Conservation (phyloP, 305 asterid species). For the Lippia alba region DNA sequence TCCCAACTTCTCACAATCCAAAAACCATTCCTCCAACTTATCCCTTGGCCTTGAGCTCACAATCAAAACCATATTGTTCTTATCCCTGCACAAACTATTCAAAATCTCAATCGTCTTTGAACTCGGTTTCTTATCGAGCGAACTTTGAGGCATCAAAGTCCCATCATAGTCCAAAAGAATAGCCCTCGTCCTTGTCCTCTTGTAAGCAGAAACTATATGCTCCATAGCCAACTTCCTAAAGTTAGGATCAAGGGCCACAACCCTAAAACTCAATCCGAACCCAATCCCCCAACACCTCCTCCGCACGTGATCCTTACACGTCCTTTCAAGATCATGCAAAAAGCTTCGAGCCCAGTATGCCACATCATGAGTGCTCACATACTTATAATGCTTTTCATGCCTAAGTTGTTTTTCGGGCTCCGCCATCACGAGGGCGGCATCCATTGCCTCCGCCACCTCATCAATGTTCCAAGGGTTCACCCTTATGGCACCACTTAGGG, state of each 20-base stretch:
- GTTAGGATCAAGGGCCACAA: conserved; percentile 82
- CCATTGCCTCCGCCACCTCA: conserved; percentile 88
- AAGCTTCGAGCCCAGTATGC: conserved; percentile 94
- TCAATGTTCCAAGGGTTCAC: conserved; percentile 93
- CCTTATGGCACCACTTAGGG: conserved; percentile 84
- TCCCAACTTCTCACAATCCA: conserved; percentile 73
- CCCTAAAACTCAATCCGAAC: conserved; percentile 82
- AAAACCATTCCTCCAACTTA: conserved; percentile 69
- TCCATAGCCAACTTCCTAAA: conserved; percentile 84
- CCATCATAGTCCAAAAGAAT: conserved; percentile 88
- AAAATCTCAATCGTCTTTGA: conserved; percentile 64
- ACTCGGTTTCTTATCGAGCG: conserved; percentile 85
- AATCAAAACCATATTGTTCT: conserved; percentile 70
- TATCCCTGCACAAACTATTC: conserved; percentile 63
- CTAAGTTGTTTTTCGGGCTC: conserved; percentile 83
- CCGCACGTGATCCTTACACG: conserved; percentile 79
- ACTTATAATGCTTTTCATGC: conserved; percentile 86
- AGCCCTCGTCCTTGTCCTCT: conserved; percentile 70
- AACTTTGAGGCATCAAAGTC: conserved; percentile 82
- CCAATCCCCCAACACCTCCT: conserved; percentile 94
- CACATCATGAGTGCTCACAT: conserved; percentile 88
- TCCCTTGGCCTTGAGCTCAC: conserved; percentile 77
- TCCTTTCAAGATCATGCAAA: conserved; percentile 82
- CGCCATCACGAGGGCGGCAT: conserved; percentile 70
- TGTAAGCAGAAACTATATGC: conserved; percentile 88